These are phyloP conservation scores for Pleurotus djamor DNA, from an alignment of 768 basidiomycete species.

Conservation along the genomic window DNA sequence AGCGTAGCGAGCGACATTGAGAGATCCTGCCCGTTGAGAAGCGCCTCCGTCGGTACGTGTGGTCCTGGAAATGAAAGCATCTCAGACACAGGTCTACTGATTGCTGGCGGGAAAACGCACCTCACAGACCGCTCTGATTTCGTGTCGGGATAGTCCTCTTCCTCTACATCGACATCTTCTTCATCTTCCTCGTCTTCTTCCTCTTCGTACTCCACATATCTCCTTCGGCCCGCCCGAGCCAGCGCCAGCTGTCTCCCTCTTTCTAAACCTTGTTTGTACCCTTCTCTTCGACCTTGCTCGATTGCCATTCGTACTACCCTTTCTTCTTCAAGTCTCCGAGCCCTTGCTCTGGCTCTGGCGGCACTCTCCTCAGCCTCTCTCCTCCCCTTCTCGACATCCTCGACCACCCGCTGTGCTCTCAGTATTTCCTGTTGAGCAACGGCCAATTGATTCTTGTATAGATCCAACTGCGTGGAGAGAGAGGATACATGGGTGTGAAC, in stretches of 20 bases:
- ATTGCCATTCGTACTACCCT: constrained; percentile 51
- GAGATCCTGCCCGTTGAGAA: neutral
- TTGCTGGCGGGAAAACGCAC: neutral
- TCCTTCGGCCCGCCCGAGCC: constrained; percentile 8
- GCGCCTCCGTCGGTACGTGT: neutral
- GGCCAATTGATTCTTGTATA: neutral
- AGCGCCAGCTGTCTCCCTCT: constrained; percentile 21
- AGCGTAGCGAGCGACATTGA: neutral
- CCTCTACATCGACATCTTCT: constrained; percentile 18
- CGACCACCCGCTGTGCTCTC: neutral
- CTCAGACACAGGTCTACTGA: neutral
- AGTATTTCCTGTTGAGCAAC: neutral
- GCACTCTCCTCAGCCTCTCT: constrained; percentile 64
- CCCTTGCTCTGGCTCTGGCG: constrained; percentile 47
- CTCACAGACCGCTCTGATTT: constrained; percentile 5
- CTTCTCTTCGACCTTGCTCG: constrained; percentile 57
- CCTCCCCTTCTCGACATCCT: constrained; percentile 19
- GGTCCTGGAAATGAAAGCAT: neutral
- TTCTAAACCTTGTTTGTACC: constrained; percentile 47
- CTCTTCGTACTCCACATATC: constrained; percentile 10
- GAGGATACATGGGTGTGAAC: neutral
- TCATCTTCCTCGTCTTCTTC: constrained; percentile 9
- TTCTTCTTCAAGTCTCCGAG: constrained; percentile 57
- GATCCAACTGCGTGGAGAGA: neutral
- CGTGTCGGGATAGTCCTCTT: constrained; percentile 21